phyloP scores from a whole-genome alignment of 768 basidiomycete species.

The Phaffia australis region DNA sequence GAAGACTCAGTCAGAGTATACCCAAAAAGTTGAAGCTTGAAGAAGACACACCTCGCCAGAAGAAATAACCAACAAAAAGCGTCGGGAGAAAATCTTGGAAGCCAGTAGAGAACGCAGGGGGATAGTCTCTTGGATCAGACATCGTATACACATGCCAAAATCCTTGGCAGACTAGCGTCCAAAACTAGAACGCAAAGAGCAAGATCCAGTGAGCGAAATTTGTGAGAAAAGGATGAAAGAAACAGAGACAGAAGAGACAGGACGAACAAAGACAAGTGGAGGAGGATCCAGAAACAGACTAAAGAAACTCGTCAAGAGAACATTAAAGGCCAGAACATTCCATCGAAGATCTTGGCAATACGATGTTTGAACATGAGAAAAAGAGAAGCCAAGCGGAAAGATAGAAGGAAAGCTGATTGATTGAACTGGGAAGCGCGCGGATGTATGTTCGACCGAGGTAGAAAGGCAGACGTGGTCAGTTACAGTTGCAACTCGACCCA shows the following conservation, averaged over 20 bases:
- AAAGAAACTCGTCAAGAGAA: constrained; percentile 54
- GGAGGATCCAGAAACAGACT: constrained; percentile 64
- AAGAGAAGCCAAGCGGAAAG: constrained; percentile 62
- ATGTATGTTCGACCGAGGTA: too few species aligned
- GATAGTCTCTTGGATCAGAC: constrained; percentile 56
- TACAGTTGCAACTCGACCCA: too few species aligned
- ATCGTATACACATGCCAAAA: constrained; percentile 78
- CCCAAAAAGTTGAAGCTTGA: not conserved
- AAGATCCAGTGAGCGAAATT: not conserved
- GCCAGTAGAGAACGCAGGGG: constrained; percentile 59
- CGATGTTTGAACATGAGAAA: constrained; percentile 45
- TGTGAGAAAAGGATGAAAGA: constrained; percentile 29
- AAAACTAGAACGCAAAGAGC: constrained; percentile 15
- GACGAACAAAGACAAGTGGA: constrained; percentile 60
- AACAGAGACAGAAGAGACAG: constrained; percentile 50
- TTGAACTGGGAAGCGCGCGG: too few species aligned
- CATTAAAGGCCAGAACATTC: constrained; percentile 60
- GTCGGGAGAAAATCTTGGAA: constrained; percentile 67
- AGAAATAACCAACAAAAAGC: constrained; percentile 64
- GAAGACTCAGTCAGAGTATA: not conserved
- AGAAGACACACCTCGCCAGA: constrained; percentile 49
- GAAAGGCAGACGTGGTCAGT: too few species aligned
- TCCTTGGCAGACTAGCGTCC: constrained; percentile 35
- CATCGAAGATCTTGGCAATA: constrained; percentile 63
- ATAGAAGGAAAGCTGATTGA: constrained; percentile 63